These are phyloP conservation scores for Pinguiococcus pyrenoidosus DNA, from an alignment of 108 stramenopile genomes.

Conservation along the genomic window DNA sequence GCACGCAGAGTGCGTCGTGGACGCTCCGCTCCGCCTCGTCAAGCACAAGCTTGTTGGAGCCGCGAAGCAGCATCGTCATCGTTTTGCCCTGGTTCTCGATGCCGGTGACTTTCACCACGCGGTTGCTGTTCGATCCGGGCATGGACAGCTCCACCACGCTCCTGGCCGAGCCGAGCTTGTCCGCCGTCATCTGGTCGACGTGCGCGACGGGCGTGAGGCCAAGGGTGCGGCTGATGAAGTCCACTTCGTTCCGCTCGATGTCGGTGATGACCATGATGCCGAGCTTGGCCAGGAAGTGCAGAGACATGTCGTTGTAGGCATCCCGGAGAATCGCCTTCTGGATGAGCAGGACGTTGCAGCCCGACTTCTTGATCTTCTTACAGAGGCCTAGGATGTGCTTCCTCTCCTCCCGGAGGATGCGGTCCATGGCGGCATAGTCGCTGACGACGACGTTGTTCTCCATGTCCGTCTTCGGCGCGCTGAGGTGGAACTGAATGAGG, in stretches of 20 bases:
- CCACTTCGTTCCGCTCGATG: slow-evolving; percentile 84
- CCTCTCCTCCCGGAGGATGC: slow-evolving; percentile 80
- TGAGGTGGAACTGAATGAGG: slow-evolving; percentile 67
- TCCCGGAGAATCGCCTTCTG: slow-evolving; percentile 96
- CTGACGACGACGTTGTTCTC: slow-evolving; percentile 96
- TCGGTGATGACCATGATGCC: slow-evolving; percentile 96
- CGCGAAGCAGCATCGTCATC: slow-evolving; percentile 84
- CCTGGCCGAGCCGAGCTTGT: slow-evolving; percentile 62
- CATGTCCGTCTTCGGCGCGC: slow-evolving; percentile 99
- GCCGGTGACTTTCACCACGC: slow-evolving; percentile 89
- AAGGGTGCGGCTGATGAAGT: slow-evolving; percentile 86
- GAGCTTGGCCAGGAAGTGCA: slow-evolving; percentile 98
- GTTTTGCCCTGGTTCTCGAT: slow-evolving; percentile 71
- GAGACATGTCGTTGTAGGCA: slow-evolving; percentile 95
- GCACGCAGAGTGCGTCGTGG: slow-evolving; percentile 97
- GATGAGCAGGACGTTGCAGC: slow-evolving; percentile 90
- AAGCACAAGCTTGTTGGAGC: slow-evolving; percentile 90
- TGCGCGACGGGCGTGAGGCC: slow-evolving; percentile 88
- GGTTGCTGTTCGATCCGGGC: slow-evolving; percentile 47
- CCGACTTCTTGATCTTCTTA: slow-evolving; percentile 93
- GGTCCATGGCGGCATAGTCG: slow-evolving; percentile 99
- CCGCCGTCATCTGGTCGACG: slow-evolving; percentile 68
- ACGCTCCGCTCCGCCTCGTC: slow-evolving; percentile 93
- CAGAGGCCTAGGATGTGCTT: slow-evolving; percentile 74
- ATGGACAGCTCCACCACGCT: slow-evolving; percentile 76